Conservation (phyloP, 176 grass and related monocot genomes). For the Triticum urartu region DNA sequence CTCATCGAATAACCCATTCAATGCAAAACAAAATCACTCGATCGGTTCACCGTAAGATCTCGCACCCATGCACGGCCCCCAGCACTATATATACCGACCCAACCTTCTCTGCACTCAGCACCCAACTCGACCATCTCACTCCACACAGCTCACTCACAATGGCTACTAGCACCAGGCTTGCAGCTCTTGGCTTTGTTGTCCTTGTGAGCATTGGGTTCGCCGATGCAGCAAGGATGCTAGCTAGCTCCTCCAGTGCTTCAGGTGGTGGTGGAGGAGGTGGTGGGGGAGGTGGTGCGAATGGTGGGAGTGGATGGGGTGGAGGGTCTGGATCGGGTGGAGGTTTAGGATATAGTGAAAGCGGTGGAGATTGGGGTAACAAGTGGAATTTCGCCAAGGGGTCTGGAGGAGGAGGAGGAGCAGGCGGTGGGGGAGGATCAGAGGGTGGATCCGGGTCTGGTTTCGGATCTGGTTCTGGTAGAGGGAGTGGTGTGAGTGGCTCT, state of each 20-base stretch:
- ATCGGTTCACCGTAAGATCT: neutral
- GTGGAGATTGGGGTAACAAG: neutral
- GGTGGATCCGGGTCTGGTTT: neutral
- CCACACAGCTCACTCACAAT: neutral
- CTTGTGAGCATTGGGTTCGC: constrained; percentile 34
- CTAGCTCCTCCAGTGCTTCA: neutral
- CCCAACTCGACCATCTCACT: neutral
- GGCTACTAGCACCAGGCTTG: constrained; percentile 15
- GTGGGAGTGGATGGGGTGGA: neutral
- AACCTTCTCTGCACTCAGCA: neutral
- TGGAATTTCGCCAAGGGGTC: neutral
- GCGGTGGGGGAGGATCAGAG: constrained; percentile 8
- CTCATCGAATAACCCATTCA: neutral
- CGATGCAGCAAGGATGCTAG: constrained; percentile 28
- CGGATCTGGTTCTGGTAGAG: constrained; percentile 20
- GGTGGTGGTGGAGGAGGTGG: constrained; percentile 5
- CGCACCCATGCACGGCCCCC: constrained; percentile 4
- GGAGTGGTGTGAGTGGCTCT: neutral
- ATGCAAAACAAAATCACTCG: neutral
- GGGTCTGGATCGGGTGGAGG: neutral
- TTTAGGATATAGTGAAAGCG: neutral
- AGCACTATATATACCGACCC: constrained; percentile 40
- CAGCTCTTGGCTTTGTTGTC: constrained; percentile 29
- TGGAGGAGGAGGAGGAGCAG: constrained; percentile 20
- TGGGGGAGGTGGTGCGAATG: neutral